A percentile compares a stretch with the other conserved stretches of the same genome.
Conservation (phyloP, 225 moss, liverwort and hornwort genomes). For the Takakia lepidozioides region DNA sequence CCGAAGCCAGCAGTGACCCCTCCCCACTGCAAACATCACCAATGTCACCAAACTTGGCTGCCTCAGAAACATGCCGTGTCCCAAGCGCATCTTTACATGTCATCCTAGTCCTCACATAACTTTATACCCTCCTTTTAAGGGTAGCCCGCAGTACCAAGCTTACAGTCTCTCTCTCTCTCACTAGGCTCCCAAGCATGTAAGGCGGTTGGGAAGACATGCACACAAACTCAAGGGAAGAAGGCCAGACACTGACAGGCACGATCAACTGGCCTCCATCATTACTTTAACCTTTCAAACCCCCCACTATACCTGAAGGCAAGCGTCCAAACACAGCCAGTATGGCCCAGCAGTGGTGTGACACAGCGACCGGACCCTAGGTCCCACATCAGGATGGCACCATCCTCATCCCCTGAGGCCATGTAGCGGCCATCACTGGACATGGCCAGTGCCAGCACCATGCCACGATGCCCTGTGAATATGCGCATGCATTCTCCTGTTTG, state of each 20-base stretch:
- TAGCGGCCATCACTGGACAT: slow-evolving; percentile 99
- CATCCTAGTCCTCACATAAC: neutral
- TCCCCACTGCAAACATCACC: slow-evolving; percentile 56
- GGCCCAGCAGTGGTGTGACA: slow-evolving; percentile 90
- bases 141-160: too few relatives aligned
- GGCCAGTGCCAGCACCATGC: slow-evolving; percentile 88
- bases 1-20: slow-evolving; percentile 87
- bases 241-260: too few relatives aligned
- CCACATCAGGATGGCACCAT: slow-evolving; percentile 98
- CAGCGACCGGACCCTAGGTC: slow-evolving; percentile 94
- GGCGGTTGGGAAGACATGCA: too few relatives aligned
- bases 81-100: neutral
- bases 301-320: slow-evolving; percentile 82
- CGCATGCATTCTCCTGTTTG: slow-evolving; percentile 98
- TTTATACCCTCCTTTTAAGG: too few relatives aligned
- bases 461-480: slow-evolving; percentile 95
- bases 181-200: too few relatives aligned
- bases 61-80: too few relatives aligned
- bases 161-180: too few relatives aligned
- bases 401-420: slow-evolving; percentile 98
- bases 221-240: too few relatives aligned
- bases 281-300: too few relatives aligned
- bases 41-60: neutral
- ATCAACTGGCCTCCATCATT: too few relatives aligned
- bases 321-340: slow-evolving; percentile 93